Evolutionary conservation across 768 basidiomycete genomes (phyloP), one percentile per base, ranked within the genome.

Genomic region (Cytidiella melzeri): DNA sequence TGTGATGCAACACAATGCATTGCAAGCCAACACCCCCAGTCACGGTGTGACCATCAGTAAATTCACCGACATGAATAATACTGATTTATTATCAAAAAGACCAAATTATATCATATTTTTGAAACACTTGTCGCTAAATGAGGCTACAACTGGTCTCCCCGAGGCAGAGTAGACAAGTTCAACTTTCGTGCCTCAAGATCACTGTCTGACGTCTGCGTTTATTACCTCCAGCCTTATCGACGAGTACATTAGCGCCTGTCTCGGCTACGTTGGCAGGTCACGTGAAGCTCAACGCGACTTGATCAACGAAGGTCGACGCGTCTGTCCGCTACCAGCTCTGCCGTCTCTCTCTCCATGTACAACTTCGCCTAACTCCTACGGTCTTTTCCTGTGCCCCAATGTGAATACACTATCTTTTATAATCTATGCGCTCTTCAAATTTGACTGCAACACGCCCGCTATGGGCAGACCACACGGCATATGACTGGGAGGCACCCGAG

Each of bases 201-300:
- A n/a, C 39, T 40, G 39, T 40, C 39, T 40, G 39, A 40, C 39
- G 39, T 40, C 39, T 40, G 39, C 39, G n/a, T 40, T 40, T n/a
- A 40, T 15, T 40, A 40, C 5, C 5, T 21, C 39, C 39, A n/a
- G 7, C 39, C 39, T 40, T 40, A 40, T 40, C 39, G 39, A 40
- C 39, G n/a, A 21, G 39, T 40, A n/a, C 39, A 10, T 5, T 21
- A 40, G n/a, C 39, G 21, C n/a, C n/a, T 40, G 5, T 10, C 5
- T n/a, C 5, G n/a, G 39, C 39, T 21, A 21, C 5, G 39, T 40
- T n/a, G n/a, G 39, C 39, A n/a, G 39, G 5, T 5, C 39, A 40
- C 39, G 39, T 40, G 39, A 40, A 40, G 5, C 5, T 40, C n/a
- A n/a, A 40, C n/a, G 39, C 39, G 39, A 4, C 5, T 7, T 15